Percentiles rank a stretch among this genome's conserved stretches.
Conservation (phyloP, 2,329 filamentous ascomycete species). For the Fusarium ambrosium region DNA sequence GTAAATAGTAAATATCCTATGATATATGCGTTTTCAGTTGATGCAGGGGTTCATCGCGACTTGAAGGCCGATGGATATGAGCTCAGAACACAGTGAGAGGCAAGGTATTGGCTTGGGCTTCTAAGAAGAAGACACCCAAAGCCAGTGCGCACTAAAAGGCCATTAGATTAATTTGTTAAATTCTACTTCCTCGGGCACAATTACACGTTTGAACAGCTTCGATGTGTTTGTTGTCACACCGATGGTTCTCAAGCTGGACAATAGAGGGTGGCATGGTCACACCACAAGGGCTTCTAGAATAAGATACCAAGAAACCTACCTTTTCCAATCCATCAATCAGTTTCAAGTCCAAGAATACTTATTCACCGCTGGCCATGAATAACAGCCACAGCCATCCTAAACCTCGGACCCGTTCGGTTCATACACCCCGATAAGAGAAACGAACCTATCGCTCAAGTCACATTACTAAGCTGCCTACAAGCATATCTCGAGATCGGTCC, state of each 20-base stretch:
- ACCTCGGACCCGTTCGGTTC: background rate
- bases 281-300: background rate
- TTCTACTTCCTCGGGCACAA: too few relatives aligned
- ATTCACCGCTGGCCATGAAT: background rate
- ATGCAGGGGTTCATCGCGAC: background rate
- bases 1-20: background rate
- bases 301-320: background rate
- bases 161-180: background rate
- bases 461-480: slow-evolving; percentile 28
- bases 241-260: background rate
- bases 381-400: background rate
- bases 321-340: background rate
- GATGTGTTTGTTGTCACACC: background rate
- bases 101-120: background rate
- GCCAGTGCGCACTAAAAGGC: too few relatives aligned
- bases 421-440: background rate
- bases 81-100: background rate
- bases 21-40: background rate
- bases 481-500: background rate
- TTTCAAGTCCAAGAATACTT: too few relatives aligned
- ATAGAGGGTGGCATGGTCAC: background rate
- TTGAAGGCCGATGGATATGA: background rate
- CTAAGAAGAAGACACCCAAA: too few relatives aligned
- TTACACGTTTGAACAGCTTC: background rate
- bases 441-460: background rate